Evolutionary conservation across 2,329 filamentous ascomycete species (phyloP).

Genomic region (Diaporthe sp.): DNA sequence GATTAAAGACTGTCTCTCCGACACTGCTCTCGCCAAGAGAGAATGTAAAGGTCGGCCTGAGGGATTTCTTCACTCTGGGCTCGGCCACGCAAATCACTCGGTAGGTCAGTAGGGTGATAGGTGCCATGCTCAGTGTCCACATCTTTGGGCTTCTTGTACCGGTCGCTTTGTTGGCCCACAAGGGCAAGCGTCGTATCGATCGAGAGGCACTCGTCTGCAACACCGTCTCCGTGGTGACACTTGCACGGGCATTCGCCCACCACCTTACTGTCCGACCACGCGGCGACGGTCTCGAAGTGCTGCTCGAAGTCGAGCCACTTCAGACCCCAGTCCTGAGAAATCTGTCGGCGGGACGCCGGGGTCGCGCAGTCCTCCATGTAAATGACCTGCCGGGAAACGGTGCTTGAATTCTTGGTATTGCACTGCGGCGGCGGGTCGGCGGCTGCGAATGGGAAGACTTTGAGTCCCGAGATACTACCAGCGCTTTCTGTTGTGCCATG

Average conservation of each 20-base stretch:
- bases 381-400: neutral
- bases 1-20: neutral
- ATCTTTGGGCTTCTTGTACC: neutral
- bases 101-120: neutral
- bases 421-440: neutral
- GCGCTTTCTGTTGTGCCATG: neutral
- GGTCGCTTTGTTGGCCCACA: neutral
- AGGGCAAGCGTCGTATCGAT: neutral
- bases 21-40: neutral
- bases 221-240: neutral
- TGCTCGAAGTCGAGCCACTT: neutral
- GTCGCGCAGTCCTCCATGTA: constrained; percentile 10
- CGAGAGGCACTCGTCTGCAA: neutral
- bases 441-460: neutral
- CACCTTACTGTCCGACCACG: neutral
- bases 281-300: constrained; percentile 15
- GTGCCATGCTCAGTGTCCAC: no score
- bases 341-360: neutral
- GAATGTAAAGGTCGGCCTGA: neutral
- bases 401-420: neutral
- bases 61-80: neutral
- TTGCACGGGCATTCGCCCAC: constrained; percentile 12
- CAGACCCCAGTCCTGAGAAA: neutral
- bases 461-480: neutral
- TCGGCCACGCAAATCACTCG: neutral